Evolutionary conservation across 345 rosid species (phyloP).

Genomic region (Eucalyptus pauciflora): DNA sequence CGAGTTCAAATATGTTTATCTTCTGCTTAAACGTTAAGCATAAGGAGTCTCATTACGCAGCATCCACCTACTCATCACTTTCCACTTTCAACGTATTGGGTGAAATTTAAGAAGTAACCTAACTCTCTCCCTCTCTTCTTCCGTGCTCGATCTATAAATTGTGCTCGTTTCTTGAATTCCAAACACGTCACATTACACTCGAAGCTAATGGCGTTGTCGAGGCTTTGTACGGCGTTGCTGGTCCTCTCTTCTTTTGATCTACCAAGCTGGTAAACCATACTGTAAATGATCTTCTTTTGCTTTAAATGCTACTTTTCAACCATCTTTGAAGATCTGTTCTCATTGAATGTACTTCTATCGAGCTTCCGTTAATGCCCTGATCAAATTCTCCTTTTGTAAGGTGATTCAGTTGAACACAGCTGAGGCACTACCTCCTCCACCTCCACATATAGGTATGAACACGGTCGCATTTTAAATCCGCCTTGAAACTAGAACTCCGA

Average conservation of each 20-base stretch:
- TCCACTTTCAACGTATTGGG: neutral
- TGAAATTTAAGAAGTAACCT: neutral
- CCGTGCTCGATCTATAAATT: neutral
- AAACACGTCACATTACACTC: neutral
- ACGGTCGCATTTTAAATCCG: neutral
- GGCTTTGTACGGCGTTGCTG: neutral
- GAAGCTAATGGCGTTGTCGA: neutral
- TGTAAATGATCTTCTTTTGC: neutral
- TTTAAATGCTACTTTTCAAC: neutral
- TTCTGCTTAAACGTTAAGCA: neutral
- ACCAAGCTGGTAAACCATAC: neutral
- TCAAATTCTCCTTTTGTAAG: neutral
- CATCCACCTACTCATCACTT: neutral
- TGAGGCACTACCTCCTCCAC: neutral
- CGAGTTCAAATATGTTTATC: neutral
- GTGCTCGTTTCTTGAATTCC: neutral
- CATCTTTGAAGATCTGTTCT: neutral
- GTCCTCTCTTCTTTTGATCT: neutral
- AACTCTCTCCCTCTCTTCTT: neutral
- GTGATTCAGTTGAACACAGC: neutral
- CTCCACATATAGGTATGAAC: neutral
- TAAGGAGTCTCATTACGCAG: neutral
- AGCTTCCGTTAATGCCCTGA: neutral
- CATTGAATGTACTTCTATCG: neutral
- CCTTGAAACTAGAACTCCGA: neutral